These are phyloP conservation scores for Saccharomycopsis phalli DNA, from an alignment of 1,139 yeast genomes.

Conservation along the genomic window DNA sequence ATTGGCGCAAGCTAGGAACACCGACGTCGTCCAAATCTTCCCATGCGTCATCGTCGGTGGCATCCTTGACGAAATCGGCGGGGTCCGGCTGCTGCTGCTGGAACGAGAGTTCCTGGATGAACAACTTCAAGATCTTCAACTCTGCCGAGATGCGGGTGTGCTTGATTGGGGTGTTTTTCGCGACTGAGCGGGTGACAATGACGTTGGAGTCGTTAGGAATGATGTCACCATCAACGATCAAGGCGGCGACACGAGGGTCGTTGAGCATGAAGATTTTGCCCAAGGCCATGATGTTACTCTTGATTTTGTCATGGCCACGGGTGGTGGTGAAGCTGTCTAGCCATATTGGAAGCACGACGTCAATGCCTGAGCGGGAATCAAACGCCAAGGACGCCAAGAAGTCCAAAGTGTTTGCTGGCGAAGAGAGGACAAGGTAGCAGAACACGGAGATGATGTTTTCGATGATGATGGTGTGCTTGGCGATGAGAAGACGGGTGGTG, in stretches of 20 bases:
- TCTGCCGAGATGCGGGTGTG: constrained; percentile 62
- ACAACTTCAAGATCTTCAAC: constrained; percentile 61
- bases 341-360: constrained; percentile 63
- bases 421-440: constrained; percentile 56
- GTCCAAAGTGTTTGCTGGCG: constrained; percentile 53
- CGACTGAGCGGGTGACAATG: constrained; percentile 79
- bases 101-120: constrained; percentile 59
- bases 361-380: constrained; percentile 33
- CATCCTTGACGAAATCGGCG: constrained; percentile 29
- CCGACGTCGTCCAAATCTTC: constrained; percentile 70
- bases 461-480: constrained; percentile 61
- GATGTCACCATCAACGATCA: constrained; percentile 70
- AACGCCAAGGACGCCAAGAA: constrained; percentile 43
- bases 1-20: constrained; percentile 49
- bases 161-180: constrained; percentile 54
- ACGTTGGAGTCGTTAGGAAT: constrained; percentile 52
- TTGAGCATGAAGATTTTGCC: constrained; percentile 51
- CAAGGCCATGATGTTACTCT: constrained; percentile 63
- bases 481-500: constrained; percentile 51
- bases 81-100: constrained; percentile 44
- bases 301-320: constrained; percentile 68
- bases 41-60: constrained; percentile 54
- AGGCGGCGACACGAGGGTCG: constrained; percentile 42
- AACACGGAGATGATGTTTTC: constrained; percentile 73
- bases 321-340: constrained; percentile 63